Base-by-base conservation (phyloP, 495 filamentous ascomycete species). In the Parachaetomium inaequale region DNA sequence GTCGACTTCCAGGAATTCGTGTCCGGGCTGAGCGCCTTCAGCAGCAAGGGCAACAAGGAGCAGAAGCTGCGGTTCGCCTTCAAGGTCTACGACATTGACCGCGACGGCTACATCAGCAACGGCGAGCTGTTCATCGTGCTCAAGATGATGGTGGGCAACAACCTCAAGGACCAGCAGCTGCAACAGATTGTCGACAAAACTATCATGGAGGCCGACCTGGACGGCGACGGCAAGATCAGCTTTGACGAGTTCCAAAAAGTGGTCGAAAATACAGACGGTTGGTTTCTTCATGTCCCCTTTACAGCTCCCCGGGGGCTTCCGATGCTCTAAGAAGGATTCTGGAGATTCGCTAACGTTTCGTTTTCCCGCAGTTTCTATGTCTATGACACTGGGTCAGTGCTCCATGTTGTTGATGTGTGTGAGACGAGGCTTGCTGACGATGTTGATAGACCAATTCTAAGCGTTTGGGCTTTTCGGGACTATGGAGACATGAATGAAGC, bases 141-240 rank as follows among this genome's bases (percentile, higher is more conserved):
- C 65, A 99, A 99, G 87, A 99, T 99, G 94, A 99, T 99, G 94
- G 94, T 99, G 63, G 94, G 94, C 49, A 97, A 92, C 79, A 99
- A 99, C 78, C 78, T 99, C 71, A 99, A 99, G 84, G 95, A 99
- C 73, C 88, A 96, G 77, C 94, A 99, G 78, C 78, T 99, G 76
- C 94, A 99, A 77, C 94, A 93, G 81, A 92, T 92, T 65, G 94
- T 99, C 63, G 94, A 99, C 79, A 99, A 99, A 85, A 99, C 94
- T 55, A 99, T 99, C 72, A 98, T 98, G 94, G 94, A 99, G 79
- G 95, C 94, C 47, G 94, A 99, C 75, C 84, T 89, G 69, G 95
- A 99, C 75, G 83, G 85, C 45, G 94, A 99, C 77, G 94, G 94
- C 66, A 96, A 96, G 82, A 98, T 99, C 79, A 96, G 90, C 79